Evolutionary conservation across 106 monocot species (phyloP).

Genomic region (Gastrodia elata): DNA sequence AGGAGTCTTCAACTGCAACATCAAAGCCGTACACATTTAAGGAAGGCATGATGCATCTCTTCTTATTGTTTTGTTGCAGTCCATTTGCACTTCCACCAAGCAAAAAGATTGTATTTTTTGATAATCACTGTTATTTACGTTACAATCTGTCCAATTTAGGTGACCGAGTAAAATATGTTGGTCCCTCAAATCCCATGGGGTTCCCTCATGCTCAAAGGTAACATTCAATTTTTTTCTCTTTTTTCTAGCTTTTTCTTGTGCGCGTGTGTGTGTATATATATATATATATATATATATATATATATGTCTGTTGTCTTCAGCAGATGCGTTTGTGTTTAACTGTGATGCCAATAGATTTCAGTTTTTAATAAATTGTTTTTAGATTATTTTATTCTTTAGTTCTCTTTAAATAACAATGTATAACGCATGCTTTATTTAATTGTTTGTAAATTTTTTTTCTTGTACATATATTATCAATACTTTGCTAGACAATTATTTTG

Average conservation of each 20-base stretch:
- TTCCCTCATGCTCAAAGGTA: conserved; percentile 47
- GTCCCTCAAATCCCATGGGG: conserved; percentile 41
- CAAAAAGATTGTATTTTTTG: background rate
- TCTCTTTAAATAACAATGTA: background rate
- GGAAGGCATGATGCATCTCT: conserved; percentile 38
- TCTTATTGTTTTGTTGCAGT: background rate
- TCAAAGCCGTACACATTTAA: conserved; percentile 59
- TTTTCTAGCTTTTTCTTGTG: background rate
- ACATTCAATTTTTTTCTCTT: background rate
- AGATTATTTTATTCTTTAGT: background rate
- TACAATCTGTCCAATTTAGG: conserved; percentile 34
- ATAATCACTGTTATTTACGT: background rate
- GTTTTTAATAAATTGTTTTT: background rate
- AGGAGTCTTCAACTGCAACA: conserved; percentile 51
- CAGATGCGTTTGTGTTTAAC: background rate
- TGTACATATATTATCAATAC: background rate
- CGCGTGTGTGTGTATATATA: no score
- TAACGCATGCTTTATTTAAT: background rate
- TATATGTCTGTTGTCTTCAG: background rate
- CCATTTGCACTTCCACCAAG: background rate
- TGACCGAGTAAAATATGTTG: conserved; percentile 80
- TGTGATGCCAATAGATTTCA: background rate
- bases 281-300: background rate
- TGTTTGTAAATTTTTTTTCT: background rate
- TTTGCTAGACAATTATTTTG: background rate